phyloP scores from a whole-genome alignment of 1,284 basidiomycete species.

The Apiotrichum domesticum region DNA sequence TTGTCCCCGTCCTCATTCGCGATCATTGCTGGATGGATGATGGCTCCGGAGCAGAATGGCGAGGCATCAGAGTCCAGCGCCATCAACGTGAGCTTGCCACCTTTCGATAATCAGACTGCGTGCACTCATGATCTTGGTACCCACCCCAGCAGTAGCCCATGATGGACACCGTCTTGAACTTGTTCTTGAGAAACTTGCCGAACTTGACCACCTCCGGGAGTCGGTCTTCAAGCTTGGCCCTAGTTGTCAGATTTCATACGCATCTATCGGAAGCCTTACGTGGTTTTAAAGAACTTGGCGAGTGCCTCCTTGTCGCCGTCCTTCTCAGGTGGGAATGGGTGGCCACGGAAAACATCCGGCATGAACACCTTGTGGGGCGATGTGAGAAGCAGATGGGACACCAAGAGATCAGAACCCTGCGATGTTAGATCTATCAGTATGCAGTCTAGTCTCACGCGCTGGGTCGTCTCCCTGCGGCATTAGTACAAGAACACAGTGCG shows the following conservation, averaged over 20 bases:
- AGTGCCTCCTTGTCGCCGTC: conserved; percentile 38
- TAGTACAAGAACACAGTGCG: conserved; percentile 1
- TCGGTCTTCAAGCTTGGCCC: conserved; percentile 35
- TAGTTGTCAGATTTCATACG: conserved; percentile 6
- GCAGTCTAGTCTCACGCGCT: conserved; percentile 18
- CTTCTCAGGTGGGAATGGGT: conserved; percentile 37
- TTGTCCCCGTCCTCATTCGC: conserved; percentile 32
- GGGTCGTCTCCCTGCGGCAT: conserved; percentile 36
- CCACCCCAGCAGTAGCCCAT: conserved; percentile 42
- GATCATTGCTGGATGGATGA: conserved; percentile 42
- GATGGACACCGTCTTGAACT: conserved; percentile 28
- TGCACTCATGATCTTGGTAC: neutral
- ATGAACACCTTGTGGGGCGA: conserved; percentile 31
- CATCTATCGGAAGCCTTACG: conserved; percentile 13
- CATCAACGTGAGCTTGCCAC: conserved; percentile 35
- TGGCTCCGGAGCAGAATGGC: conserved; percentile 29
- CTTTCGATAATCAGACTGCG: conserved; percentile 12
- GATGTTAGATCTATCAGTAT: neutral
- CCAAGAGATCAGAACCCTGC: conserved; percentile 37
- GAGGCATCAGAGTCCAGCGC: conserved; percentile 17
- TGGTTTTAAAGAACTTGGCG: conserved; percentile 35
- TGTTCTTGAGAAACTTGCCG: conserved; percentile 24
- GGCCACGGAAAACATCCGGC: conserved; percentile 38
- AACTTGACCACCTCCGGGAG: conserved; percentile 37
- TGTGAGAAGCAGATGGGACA: conserved; percentile 24